Conservation (phyloP, 2,329 filamentous ascomycete genomes). For the Hymenoscyphus infarciens region DNA sequence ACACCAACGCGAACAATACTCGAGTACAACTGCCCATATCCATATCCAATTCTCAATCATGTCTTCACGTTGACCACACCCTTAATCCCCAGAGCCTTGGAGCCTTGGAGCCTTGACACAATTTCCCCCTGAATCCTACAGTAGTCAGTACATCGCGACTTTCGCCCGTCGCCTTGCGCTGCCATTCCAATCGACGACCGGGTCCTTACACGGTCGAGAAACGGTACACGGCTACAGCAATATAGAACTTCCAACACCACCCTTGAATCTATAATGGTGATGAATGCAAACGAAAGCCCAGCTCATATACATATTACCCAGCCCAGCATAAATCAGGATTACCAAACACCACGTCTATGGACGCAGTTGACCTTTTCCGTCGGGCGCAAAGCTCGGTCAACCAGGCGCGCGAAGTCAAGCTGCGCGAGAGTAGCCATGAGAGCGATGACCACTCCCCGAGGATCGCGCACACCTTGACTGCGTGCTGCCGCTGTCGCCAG, state of each 20-base stretch:
- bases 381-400: slow-evolving; percentile 48
- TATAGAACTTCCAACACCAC: neutral
- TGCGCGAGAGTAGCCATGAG: slow-evolving; percentile 40
- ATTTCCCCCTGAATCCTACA: neutral
- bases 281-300: slow-evolving; percentile 17
- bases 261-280: slow-evolving; percentile 25
- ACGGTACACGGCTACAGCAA: neutral
- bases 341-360: slow-evolving; percentile 44
- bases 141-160: neutral
- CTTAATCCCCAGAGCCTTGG: neutral
- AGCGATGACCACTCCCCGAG: slow-evolving; percentile 51
- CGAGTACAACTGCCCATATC: neutral
- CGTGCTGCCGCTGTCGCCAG: slow-evolving; percentile 76
- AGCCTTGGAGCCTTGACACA: neutral
- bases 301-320: slow-evolving; percentile 8
- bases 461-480: slow-evolving; percentile 75
- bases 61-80: neutral
- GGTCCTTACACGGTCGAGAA: neutral
- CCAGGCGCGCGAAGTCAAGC: slow-evolving; percentile 32
- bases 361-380: slow-evolving; percentile 56
- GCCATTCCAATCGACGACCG: neutral
- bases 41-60: neutral
- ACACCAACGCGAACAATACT: neutral
- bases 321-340: neutral
- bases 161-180: neutral